phyloP scores from a whole-genome alignment of 225 moss, liverwort and hornwort species.

The Anthoceros angustus region DNA sequence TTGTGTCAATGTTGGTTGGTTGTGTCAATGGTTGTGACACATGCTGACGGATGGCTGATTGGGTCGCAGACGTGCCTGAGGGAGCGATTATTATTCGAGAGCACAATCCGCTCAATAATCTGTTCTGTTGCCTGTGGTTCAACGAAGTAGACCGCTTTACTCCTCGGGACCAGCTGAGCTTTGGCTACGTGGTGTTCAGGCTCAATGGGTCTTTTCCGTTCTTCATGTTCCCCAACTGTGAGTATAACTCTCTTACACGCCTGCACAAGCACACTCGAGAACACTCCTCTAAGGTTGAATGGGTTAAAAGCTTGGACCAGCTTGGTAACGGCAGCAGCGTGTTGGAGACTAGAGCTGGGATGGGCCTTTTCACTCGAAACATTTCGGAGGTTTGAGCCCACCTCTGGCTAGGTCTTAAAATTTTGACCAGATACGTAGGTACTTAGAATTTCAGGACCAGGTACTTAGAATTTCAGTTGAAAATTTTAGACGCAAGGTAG shows the following conservation, averaged over 20 bases:
- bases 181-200: slow-evolving; percentile 21
- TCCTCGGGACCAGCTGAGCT: slow-evolving; percentile 34
- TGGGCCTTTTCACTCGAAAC: neutral
- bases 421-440: too few species aligned
- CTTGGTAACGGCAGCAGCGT: slow-evolving; percentile 2
- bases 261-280: slow-evolving; percentile 33
- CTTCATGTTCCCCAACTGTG: slow-evolving; percentile 40
- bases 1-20: neutral
- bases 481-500: too few species aligned
- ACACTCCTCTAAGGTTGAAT: slow-evolving; percentile 31
- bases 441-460: too few species aligned
- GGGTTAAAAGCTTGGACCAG: slow-evolving; percentile 28
- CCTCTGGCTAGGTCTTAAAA: too few species aligned
- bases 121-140: slow-evolving; percentile 37
- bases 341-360: slow-evolving; percentile 5
- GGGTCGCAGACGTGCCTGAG: slow-evolving; percentile 32
- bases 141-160: slow-evolving; percentile 36
- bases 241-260: slow-evolving; percentile 19
- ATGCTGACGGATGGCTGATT: neutral
- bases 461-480: too few species aligned
- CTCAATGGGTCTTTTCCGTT: slow-evolving; percentile 14
- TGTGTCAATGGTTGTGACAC: neutral
- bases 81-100: slow-evolving; percentile 29
- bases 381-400: too few species aligned
- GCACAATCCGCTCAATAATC: slow-evolving; percentile 28